A percentile compares a stretch with the other conserved stretches of the same genome.
Evolutionary conservation across 495 filamentous ascomycete genomes (phyloP).

Genomic region (Cenococcum geophilum): DNA sequence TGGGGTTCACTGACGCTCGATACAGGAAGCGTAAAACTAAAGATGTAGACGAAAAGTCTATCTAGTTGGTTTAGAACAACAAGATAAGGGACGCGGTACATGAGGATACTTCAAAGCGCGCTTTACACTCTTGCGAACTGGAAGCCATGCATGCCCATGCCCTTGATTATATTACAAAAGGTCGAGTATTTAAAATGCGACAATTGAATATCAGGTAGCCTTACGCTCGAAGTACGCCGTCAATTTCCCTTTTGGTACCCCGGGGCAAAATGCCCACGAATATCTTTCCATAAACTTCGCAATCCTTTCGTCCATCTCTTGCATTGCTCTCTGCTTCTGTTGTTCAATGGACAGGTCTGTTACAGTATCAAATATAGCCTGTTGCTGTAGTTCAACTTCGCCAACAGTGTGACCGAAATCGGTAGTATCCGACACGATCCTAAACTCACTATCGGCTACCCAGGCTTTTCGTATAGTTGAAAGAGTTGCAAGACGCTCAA

Average conservation of each 20-base stretch:
- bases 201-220: no score
- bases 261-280: constrained; percentile 37
- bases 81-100: no score
- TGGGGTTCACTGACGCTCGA: no score
- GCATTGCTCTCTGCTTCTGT: constrained; percentile 22
- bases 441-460: constrained; percentile 16
- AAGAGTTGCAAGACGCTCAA: not conserved
- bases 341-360: constrained; percentile 1
- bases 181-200: no score
- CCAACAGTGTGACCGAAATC: constrained; percentile 13
- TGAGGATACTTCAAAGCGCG: no score
- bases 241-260: constrained; percentile 33
- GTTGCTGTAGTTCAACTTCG: constrained; percentile 1
- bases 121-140: no score
- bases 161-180: no score
- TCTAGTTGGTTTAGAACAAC: no score
- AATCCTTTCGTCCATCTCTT: constrained; percentile 37
- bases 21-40: no score
- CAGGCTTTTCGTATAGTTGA: constrained; percentile 11
- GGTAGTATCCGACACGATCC: constrained; percentile 10
- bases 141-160: no score
- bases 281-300: constrained; percentile 38
- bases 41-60: no score
- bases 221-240: constrained; percentile 37
- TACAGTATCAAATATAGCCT: not conserved